Conservation (phyloP, 1,284 basidiomycete genomes). For the Ceratobasidium theobromae region DNA sequence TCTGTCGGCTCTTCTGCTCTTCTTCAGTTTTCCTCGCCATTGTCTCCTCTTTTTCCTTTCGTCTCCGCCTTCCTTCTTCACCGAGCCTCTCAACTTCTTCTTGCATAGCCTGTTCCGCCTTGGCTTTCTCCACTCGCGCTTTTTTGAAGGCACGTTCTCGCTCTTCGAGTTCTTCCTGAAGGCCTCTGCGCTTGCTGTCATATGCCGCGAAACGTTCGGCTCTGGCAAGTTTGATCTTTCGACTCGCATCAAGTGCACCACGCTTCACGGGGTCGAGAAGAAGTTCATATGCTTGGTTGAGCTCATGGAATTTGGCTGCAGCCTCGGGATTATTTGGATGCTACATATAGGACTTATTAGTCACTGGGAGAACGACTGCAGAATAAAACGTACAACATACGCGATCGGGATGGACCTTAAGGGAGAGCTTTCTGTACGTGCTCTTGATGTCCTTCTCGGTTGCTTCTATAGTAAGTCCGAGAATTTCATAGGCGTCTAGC, state of each 20-base stretch:
- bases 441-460: constrained; percentile 82
- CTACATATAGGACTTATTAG: constrained; percentile 46
- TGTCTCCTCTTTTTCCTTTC: constrained; percentile 49
- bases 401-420: constrained; percentile 88
- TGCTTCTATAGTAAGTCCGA: constrained; percentile 65
- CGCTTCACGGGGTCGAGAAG: constrained; percentile 81
- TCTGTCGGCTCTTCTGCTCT: constrained; percentile 49
- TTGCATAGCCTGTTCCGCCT: constrained; percentile 47
- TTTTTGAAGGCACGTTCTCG: constrained; percentile 81
- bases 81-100: constrained; percentile 71
- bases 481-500: constrained; percentile 72
- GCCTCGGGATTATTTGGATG: constrained; percentile 79
- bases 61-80: constrained; percentile 64
- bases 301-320: constrained; percentile 81
- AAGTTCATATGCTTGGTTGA: constrained; percentile 83
- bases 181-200: constrained; percentile 74
- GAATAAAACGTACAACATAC: constrained; percentile 50
- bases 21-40: constrained; percentile 43
- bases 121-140: constrained; percentile 58
- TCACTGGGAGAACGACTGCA: constrained; percentile 39
- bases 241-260: constrained; percentile 78
- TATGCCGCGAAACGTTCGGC: constrained; percentile 72
- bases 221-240: constrained; percentile 69
- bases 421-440: constrained; percentile 78
- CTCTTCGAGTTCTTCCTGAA: constrained; percentile 83